Percentiles rank a stretch among this genome's conserved stretches.
Conservation (phyloP, 768 basidiomycete species). For the Hysterangium stoloniferum region DNA sequence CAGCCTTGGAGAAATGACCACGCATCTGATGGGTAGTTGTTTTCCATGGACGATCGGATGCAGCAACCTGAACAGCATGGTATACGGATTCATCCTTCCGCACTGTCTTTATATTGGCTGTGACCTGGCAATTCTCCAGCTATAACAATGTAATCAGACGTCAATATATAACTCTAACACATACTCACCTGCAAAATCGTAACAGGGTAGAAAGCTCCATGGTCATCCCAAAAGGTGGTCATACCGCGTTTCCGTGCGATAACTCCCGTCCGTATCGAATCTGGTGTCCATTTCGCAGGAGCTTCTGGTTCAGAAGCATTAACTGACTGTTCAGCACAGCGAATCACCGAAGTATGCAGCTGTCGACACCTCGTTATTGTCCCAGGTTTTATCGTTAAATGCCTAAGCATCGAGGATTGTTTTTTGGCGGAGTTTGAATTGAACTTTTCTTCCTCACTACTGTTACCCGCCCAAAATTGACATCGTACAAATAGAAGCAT, state of each 20-base stretch:
- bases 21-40: conserved; percentile 72
- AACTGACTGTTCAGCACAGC: conserved; percentile 9
- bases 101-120: conserved; percentile 61
- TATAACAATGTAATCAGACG: conserved; percentile 23
- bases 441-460: not conserved
- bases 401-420: no score
- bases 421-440: conserved; percentile 10
- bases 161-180: conserved; percentile 10
- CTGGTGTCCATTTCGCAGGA: conserved; percentile 72
- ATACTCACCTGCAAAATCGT: conserved; percentile 86
- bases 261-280: conserved; percentile 82
- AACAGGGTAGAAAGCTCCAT: conserved; percentile 81
- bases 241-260: conserved; percentile 95
- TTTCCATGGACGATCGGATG: conserved; percentile 65
- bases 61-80: conserved; percentile 91
- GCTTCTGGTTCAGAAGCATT: conserved; percentile 4
- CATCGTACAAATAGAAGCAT: not conserved
- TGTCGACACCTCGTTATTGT: not conserved
- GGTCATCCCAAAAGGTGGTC: conserved; percentile 88
- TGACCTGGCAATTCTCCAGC: conserved; percentile 88
- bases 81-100: conserved; percentile 64
- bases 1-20: conserved; percentile 83
- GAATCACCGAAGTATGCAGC: conserved; percentile 1
- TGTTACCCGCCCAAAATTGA: not conserved
- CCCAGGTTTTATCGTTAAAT: no score